A percentile compares a stretch with the other conserved stretches of the same genome.
These are phyloP conservation scores for Cladophialophora yegresii DNA, from an alignment of 2,329 filamentous ascomycete species.

Conservation along the genomic window DNA sequence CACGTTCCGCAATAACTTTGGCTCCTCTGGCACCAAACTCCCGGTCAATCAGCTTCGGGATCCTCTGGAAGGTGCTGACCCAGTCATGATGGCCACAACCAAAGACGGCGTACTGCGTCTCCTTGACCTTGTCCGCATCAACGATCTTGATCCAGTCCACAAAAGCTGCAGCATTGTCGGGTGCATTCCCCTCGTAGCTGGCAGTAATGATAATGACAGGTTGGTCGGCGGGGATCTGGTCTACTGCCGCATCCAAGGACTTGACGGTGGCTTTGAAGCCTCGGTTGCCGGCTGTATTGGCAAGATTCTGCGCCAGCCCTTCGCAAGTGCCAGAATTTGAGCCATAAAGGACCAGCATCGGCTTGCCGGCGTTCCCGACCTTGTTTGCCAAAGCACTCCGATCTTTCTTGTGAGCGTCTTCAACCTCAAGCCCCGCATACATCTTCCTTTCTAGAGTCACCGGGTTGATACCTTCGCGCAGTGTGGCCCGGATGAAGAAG, in stretches of 20 bases:
- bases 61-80: constrained; percentile 63
- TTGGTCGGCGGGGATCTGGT: constrained; percentile 60
- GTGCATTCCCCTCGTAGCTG: constrained; percentile 72
- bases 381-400: constrained; percentile 19
- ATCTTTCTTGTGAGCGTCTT: constrained; percentile 19
- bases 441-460: constrained; percentile 47
- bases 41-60: constrained; percentile 65
- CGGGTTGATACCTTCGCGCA: constrained; percentile 55
- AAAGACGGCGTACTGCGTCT: constrained; percentile 67
- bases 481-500: constrained; percentile 62
- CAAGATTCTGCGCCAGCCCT: constrained; percentile 64
- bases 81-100: constrained; percentile 64
- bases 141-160: constrained; percentile 64
- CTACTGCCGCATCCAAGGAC: constrained; percentile 63
- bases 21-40: constrained; percentile 57
- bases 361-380: constrained; percentile 40
- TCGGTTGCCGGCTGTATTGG: constrained; percentile 58
- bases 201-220: constrained; percentile 69
- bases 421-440: constrained; percentile 24
- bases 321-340: constrained; percentile 76
- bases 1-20: constrained; percentile 51
- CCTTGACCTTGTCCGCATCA: constrained; percentile 55
- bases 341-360: constrained; percentile 70
- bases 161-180: constrained; percentile 71
- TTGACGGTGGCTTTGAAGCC: constrained; percentile 62